Conservation (phyloP, 441 rosid genomes). For the Mallotus repandus region DNA sequence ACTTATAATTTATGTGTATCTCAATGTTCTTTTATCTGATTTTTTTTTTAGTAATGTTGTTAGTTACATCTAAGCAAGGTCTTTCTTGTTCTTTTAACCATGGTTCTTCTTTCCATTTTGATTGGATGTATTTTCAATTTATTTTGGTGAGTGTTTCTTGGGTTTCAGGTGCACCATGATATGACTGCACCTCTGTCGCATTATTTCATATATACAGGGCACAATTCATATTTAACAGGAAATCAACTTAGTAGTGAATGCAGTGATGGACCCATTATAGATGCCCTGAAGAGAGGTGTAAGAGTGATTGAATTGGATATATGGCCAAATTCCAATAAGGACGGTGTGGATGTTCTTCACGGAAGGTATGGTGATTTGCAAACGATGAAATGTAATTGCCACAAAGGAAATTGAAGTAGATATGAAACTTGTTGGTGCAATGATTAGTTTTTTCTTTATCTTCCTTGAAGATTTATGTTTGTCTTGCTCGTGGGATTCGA, state of each 20-base stretch:
- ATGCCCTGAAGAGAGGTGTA: conserved; percentile 73
- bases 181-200: conserved; percentile 85
- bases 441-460: not conserved
- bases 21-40: not conserved
- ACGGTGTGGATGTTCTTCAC: conserved; percentile 74
- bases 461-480: not conserved
- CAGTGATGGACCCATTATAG: conserved; percentile 75
- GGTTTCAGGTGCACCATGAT: conserved; percentile 74
- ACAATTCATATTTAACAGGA: conserved; percentile 88
- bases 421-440: not conserved
- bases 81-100: not conserved
- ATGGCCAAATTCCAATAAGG: conserved; percentile 81
- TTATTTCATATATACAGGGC: conserved; percentile 83
- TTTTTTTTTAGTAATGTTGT: not conserved
- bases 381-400: not conserved
- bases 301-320: conserved; percentile 88
- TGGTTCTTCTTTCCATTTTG: too few species aligned
- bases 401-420: not conserved
- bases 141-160: not conserved
- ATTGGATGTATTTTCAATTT: not conserved
- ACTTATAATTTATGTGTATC: too few species aligned
- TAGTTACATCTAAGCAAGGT: not conserved
- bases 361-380: conserved; percentile 57
- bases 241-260: conserved; percentile 93
- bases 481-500: not conserved